These are phyloP conservation scores for Ascomycota sp. DNA, from an alignment of 2,329 filamentous ascomycete species.

Conservation along the genomic window DNA sequence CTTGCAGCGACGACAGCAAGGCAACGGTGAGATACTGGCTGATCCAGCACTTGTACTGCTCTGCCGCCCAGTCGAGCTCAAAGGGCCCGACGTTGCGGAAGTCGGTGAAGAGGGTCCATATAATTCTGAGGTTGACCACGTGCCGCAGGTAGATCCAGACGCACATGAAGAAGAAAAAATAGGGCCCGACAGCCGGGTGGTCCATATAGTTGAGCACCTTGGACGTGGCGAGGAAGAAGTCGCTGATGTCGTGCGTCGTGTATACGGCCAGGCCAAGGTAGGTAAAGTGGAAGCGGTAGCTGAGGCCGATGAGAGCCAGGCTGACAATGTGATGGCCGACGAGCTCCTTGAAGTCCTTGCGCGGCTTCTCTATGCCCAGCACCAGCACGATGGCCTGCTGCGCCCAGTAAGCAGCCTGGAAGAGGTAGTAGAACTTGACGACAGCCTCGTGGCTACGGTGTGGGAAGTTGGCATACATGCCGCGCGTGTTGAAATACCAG, in stretches of 20 bases:
- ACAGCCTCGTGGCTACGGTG: slow-evolving; percentile 58
- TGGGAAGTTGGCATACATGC: slow-evolving; percentile 79
- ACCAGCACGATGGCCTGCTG: slow-evolving; percentile 82
- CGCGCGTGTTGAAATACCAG: slow-evolving; percentile 85
- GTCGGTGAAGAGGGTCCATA: slow-evolving; percentile 55
- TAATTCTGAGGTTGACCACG: slow-evolving; percentile 59
- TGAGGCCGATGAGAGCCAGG: slow-evolving; percentile 60
- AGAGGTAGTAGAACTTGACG: slow-evolving; percentile 93
- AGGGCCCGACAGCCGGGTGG: slow-evolving; percentile 55
- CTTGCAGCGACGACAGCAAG: slow-evolving; percentile 48
- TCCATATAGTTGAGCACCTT: slow-evolving; percentile 87
- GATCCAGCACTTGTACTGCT: slow-evolving; percentile 59
- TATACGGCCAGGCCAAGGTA: slow-evolving; percentile 89
- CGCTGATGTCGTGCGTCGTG: slow-evolving; percentile 82
- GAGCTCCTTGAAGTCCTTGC: slow-evolving; percentile 89
- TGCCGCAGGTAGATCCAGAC: slow-evolving; percentile 85
- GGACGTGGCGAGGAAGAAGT: slow-evolving; percentile 88
- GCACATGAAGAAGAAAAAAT: slow-evolving; percentile 64
- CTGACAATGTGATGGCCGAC: slow-evolving; percentile 85
- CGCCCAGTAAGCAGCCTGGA: slow-evolving; percentile 87
- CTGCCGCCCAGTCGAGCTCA: slow-evolving; percentile 53
- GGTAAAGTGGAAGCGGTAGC: slow-evolving; percentile 92
- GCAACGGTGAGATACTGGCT: slow-evolving; percentile 45
- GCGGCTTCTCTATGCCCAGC: slow-evolving; percentile 73
- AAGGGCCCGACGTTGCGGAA: slow-evolving; percentile 57